Conservation (phyloP, 164 flowering plant genomes). For the Berberis thunbergii region DNA sequence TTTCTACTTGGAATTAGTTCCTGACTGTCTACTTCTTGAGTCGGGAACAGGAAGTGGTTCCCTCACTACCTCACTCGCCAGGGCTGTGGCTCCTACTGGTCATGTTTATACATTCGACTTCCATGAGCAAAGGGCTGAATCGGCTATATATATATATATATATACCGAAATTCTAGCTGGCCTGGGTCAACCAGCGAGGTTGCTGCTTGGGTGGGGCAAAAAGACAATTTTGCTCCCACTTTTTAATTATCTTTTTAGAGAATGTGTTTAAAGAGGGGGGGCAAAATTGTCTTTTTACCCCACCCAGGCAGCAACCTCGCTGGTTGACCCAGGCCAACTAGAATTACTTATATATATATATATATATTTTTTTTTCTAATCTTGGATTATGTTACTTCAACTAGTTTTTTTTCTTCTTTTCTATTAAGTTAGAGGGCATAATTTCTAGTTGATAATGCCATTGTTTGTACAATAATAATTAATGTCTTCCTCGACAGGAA, state of each 20-base stretch:
- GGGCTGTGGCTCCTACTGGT: constrained; percentile 83
- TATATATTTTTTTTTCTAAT: no score
- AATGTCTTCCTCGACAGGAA: constrained; percentile 32
- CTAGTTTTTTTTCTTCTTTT: neutral
- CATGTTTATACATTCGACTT: constrained; percentile 91
- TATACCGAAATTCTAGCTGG: no score
- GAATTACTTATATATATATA: no score
- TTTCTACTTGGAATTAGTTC: constrained; percentile 69
- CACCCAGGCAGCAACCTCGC: no score
- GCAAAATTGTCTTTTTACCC: no score
- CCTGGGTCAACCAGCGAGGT: no score
- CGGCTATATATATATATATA: constrained; percentile 22
- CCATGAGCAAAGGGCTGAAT: constrained; percentile 77
- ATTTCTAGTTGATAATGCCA: neutral
- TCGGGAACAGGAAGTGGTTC: constrained; percentile 96
- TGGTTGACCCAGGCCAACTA: no score
- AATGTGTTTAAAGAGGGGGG: no score
- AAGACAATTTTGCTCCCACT: no score
- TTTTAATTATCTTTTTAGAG: no score
- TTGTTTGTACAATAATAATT: no score
- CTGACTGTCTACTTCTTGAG: constrained; percentile 84
- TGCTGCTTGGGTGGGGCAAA: no score
- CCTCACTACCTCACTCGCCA: constrained; percentile 69
- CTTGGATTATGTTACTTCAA: neutral
- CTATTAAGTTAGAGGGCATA: neutral